phyloP scores from a whole-genome alignment of 2,329 filamentous ascomycete genomes.

The Claviceps pazoutovae region DNA sequence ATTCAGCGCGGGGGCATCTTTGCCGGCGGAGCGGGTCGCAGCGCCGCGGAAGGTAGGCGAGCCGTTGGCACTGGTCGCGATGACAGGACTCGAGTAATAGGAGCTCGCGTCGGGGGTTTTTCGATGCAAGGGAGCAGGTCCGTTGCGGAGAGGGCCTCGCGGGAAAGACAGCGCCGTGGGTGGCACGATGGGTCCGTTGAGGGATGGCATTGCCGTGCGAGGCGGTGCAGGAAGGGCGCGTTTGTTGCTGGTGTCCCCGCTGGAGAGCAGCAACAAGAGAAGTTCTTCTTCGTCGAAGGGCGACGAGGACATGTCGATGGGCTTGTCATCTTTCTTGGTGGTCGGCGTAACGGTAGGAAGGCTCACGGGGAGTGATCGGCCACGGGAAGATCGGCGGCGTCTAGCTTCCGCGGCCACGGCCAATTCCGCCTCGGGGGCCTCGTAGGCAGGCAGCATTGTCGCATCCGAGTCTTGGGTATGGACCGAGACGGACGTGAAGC shows the following conservation, averaged over 20 bases:
- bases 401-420: background rate
- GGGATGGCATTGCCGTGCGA: slow-evolving; percentile 13
- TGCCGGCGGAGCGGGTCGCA: slow-evolving; percentile 6
- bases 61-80: slow-evolving; percentile 9
- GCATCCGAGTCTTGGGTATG: slow-evolving; percentile 10
- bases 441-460: slow-evolving; percentile 7
- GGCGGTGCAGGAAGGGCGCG: slow-evolving; percentile 19
- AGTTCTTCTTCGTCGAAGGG: slow-evolving; percentile 22
- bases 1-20: slow-evolving; percentile 17
- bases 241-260: slow-evolving; percentile 7
- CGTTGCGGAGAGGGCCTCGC: slow-evolving; percentile 8
- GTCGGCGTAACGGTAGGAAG: slow-evolving; percentile 1
- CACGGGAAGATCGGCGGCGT: background rate
- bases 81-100: slow-evolving; percentile 9
- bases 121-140: slow-evolving; percentile 9
- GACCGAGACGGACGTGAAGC: slow-evolving; percentile 15
- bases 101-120: slow-evolving; percentile 15
- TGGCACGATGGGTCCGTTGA: slow-evolving; percentile 15
- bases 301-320: slow-evolving; percentile 14
- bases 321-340: background rate
- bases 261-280: slow-evolving; percentile 17
- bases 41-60: slow-evolving; percentile 12
- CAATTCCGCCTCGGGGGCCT: slow-evolving; percentile 7
- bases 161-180: slow-evolving; percentile 17
- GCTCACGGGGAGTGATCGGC: slow-evolving; percentile 6